phyloP scores from a whole-genome alignment of 1,139 yeast genomes.

The Geotrichum reessii region DNA sequence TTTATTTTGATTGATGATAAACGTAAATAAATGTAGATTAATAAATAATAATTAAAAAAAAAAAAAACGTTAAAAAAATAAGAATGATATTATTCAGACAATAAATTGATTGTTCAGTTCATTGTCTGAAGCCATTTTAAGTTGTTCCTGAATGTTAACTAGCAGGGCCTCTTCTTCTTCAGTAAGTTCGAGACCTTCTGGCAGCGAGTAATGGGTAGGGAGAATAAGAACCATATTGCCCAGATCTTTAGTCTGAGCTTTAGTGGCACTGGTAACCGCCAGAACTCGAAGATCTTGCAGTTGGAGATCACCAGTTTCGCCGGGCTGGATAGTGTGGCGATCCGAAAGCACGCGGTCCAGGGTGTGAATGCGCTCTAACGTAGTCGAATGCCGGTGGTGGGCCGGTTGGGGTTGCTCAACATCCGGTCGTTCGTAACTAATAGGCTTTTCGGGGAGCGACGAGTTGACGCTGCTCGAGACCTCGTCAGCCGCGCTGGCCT shows the following conservation, averaged over 20 bases:
- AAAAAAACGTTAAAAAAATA: background rate
- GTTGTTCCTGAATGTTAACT: slow-evolving; percentile 19
- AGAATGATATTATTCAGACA: background rate
- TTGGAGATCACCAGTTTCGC: slow-evolving; percentile 15
- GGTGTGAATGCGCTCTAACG: background rate
- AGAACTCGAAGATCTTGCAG: background rate
- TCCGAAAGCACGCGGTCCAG: slow-evolving; percentile 10
- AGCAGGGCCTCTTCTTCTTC: slow-evolving; percentile 20
- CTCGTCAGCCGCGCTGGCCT: background rate
- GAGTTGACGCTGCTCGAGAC: background rate
- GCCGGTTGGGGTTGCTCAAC: background rate
- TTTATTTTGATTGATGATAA: too few relatives aligned
- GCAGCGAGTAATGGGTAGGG: slow-evolving; percentile 17
- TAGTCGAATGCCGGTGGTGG: background rate
- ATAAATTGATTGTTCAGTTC: background rate
- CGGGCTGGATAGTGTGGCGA: slow-evolving; percentile 14
- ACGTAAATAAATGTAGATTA: too few relatives aligned
- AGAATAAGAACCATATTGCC: slow-evolving; percentile 16
- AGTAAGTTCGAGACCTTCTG: slow-evolving; percentile 17
- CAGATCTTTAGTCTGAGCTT: background rate
- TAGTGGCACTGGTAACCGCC: slow-evolving; percentile 1
- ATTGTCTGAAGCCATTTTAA: slow-evolving; percentile 6
- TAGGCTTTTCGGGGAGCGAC: background rate
- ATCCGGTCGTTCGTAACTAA: too few relatives aligned
- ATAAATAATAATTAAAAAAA: background rate